phyloP scores from a whole-genome alignment of 345 rosid species.

The Streptanthus diversifolius region DNA sequence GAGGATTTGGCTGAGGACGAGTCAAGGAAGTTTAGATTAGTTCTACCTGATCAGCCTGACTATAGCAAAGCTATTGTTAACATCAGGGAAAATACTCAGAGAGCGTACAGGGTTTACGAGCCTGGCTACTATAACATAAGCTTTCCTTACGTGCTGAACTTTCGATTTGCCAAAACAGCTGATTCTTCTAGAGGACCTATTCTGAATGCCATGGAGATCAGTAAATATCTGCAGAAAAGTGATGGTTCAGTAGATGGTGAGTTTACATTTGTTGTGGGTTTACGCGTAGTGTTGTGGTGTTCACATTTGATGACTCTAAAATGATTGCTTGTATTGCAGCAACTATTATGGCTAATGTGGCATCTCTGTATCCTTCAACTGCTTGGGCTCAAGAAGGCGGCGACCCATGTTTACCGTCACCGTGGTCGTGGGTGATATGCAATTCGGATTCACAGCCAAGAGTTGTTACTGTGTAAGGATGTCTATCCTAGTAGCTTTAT shows the following conservation, averaged over 20 bases:
- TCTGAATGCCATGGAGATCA: slow-evolving; percentile 91
- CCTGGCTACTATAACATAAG: slow-evolving; percentile 75
- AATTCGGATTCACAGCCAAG: slow-evolving; percentile 62
- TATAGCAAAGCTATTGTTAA: slow-evolving; percentile 74
- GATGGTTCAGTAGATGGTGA: slow-evolving; percentile 82
- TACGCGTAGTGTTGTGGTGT: neutral
- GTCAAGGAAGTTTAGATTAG: slow-evolving; percentile 83
- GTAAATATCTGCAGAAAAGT: slow-evolving; percentile 61
- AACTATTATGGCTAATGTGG: slow-evolving; percentile 47
- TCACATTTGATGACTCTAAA: slow-evolving; percentile 18
- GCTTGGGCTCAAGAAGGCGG: slow-evolving; percentile 96
- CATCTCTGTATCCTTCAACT: slow-evolving; percentile 48
- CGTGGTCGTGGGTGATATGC: slow-evolving; percentile 93
- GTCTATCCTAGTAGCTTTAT: slow-evolving; percentile 27
- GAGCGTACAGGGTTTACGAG: slow-evolving; percentile 68
- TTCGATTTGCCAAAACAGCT: slow-evolving; percentile 65
- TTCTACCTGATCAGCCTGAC: slow-evolving; percentile 68
- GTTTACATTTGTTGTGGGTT: slow-evolving; percentile 6
- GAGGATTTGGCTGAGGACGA: slow-evolving; percentile 67
- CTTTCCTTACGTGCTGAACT: slow-evolving; percentile 82
- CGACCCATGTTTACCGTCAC: slow-evolving; percentile 88
- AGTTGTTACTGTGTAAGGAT: slow-evolving; percentile 58
- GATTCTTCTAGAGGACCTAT: slow-evolving; percentile 95
- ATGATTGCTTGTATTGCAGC: slow-evolving; percentile 49
- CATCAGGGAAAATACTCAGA: slow-evolving; percentile 87